Percentiles rank a stretch among this genome's conserved stretches.
These are phyloP conservation scores for Plasmopara halstedii DNA, from an alignment of 352 stramenopile species.

Conservation along the genomic window DNA sequence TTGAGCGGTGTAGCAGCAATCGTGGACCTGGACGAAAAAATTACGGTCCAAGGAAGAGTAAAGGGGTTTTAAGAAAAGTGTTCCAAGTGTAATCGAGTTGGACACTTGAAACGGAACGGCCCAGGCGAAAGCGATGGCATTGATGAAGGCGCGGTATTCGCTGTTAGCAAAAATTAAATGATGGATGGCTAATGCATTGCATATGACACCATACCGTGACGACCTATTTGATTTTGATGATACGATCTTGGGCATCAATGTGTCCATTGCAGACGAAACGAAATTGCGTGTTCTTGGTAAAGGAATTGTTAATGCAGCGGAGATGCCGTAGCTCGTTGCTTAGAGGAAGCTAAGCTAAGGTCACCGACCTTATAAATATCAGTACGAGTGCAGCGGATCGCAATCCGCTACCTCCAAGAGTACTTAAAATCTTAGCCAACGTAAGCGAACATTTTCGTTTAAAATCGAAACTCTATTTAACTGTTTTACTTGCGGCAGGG, in stretches of 20 bases:
- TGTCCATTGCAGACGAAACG: slow-evolving; percentile 9
- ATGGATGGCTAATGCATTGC: slow-evolving; percentile 1
- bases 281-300: slow-evolving; percentile 1
- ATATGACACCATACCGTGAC: slow-evolving; percentile 4
- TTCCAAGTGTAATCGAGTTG: not conserved
- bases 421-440: too few species aligned
- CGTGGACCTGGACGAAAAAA: not conserved
- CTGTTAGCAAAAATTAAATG: not conserved
- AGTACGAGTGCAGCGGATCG: too few species aligned
- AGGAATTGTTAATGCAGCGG: slow-evolving; percentile 4
- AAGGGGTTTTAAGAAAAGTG: not conserved
- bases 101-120: not conserved
- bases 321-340: too few species aligned
- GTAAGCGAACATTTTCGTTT: too few species aligned
- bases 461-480: too few species aligned
- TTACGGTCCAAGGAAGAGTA: not conserved
- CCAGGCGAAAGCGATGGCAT: not conserved
- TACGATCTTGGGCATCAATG: slow-evolving; percentile 1
- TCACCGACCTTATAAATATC: too few species aligned
- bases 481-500: too few species aligned
- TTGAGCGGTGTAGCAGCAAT: not conserved
- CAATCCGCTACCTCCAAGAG: too few species aligned
- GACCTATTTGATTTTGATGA: not conserved
- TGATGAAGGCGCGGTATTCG: not conserved
- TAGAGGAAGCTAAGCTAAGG: too few species aligned